Base-by-base conservation (phyloP, 2,329 filamentous ascomycete genomes). In the Claviceps cyperi region DNA sequence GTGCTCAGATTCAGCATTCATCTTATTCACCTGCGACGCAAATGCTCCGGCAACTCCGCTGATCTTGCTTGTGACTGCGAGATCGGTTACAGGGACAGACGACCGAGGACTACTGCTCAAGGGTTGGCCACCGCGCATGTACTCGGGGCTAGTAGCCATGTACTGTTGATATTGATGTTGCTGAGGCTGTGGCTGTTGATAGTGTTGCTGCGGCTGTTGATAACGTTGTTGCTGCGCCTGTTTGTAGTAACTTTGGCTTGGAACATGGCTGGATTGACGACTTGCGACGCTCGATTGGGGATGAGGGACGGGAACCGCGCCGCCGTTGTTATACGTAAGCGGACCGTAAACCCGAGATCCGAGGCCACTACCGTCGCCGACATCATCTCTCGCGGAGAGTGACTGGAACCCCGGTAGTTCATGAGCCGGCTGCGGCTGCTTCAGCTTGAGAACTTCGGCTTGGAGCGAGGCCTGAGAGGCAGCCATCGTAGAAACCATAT, bases 401-500 rank as follows among this genome's bases (percentile, higher is more conserved):
- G 46, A 28, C 11, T 55, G 56, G 28, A 53, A 56, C 9, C 55
- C 58, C 37, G 57, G 61, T n/a, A 67, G 67, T 51, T 77, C 71
- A 46, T 68, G 69, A 2, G 68, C 66, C 8, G 68, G 62, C 54
- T 75, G 70, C 46, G 74, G 69, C 45, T 74, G 69, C 56, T 77
- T 75, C 55, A 79, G 67, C 62, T 78, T 80, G 48, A 81, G 64
- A 50, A 82, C 71, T 55, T 77, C 76, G 41, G 75, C 75, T 62
- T 89, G 84, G 56, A 88, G 80, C 50, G 84, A 76, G 4, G 76
- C 68, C 65, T 90, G 85, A 1, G 77, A 75, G 5, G 77, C 68
- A 5, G 81, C 81, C 81, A 91, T 81, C 13, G 76, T 76, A 39
- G 80, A 77, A 22, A 91, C 74, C 43, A 81, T 86, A 54, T 83